These are phyloP conservation scores for Nemania serpens DNA, from an alignment of 2,329 filamentous ascomycete species.

Conservation along the genomic window DNA sequence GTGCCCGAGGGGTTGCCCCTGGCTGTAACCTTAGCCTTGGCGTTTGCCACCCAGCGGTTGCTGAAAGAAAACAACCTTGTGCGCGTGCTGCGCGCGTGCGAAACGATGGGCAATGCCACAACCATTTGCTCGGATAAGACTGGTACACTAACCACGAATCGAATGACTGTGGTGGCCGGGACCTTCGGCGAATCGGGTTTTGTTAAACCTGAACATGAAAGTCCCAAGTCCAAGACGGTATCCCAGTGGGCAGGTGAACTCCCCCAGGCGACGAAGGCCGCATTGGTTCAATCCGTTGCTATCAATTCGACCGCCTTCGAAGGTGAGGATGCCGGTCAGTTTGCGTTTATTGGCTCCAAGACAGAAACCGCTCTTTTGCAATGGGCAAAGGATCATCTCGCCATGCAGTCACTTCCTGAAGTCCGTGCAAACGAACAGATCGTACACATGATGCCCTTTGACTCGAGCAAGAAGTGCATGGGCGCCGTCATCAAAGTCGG, in stretches of 20 bases:
- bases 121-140: conserved; percentile 84
- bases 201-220: conserved; percentile 34
- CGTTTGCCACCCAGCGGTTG: conserved; percentile 70
- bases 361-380: conserved; percentile 60
- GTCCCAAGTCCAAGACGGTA: conserved; percentile 29
- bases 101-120: conserved; percentile 74
- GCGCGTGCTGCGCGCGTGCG: conserved; percentile 68
- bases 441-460: conserved; percentile 58
- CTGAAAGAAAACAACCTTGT: conserved; percentile 73
- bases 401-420: conserved; percentile 52
- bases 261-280: conserved; percentile 39
- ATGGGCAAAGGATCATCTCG: conserved; percentile 55
- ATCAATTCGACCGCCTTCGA: conserved; percentile 66
- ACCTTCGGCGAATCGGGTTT: conserved; percentile 58
- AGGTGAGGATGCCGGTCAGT: conserved; percentile 50
- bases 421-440: conserved; percentile 52
- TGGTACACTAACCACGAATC: conserved; percentile 74
- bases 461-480: conserved; percentile 62
- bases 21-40: conserved; percentile 69
- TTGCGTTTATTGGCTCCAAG: conserved; percentile 59
- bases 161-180: conserved; percentile 77
- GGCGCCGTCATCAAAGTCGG: conserved; percentile 57
- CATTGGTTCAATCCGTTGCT: conserved; percentile 50
- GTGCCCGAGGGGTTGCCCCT: conserved; percentile 69
- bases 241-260: conserved; percentile 41